A percentile compares a stretch with the other conserved stretches of the same genome.
phyloP scores from a whole-genome alignment of 139 green algal genomes.

The Coelastrella sp. region DNA sequence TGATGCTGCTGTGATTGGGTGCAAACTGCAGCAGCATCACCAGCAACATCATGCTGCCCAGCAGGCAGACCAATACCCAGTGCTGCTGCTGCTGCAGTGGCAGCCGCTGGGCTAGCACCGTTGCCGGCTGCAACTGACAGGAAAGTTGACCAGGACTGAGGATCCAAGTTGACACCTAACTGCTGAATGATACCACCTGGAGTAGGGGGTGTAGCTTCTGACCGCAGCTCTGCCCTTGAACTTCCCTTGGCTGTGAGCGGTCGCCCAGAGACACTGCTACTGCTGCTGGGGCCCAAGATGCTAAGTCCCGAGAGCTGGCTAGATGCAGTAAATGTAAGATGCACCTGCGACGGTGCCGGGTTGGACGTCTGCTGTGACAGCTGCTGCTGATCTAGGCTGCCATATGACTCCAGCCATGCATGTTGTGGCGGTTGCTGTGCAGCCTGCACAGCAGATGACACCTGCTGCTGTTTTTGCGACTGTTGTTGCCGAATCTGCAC shows the following conservation, averaged over 20 bases:
- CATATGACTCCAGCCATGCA: neutral
- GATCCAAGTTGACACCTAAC: conserved; percentile 29
- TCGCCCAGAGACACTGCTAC: conserved; percentile 2
- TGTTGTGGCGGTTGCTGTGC: conserved; percentile 27
- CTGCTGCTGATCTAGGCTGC: neutral
- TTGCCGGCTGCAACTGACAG: neutral
- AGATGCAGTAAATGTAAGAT: neutral
- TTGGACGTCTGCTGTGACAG: neutral
- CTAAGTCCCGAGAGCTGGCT: conserved; percentile 26
- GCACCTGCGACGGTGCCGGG: conserved; percentile 6
- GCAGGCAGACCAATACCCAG: neutral
- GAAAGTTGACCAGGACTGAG: conserved; percentile 45
- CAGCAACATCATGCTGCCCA: neutral
- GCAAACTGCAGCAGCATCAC: neutral
- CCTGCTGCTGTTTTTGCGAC: neutral
- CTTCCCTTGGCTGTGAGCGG: conserved; percentile 41
- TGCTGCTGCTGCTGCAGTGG: conserved; percentile 14
- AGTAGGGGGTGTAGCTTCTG: neutral
- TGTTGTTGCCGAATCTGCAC: neutral
- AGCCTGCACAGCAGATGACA: too few relatives aligned
- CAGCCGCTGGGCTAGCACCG: neutral
- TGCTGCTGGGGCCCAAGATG: conserved; percentile 18
- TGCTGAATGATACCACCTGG: neutral
- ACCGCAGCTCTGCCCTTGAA: conserved; percentile 2
- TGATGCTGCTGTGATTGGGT: conserved; percentile 32